These are phyloP conservation scores for Endocalyx cinctus DNA, from an alignment of 2,329 filamentous ascomycete genomes.

Conservation along the genomic window DNA sequence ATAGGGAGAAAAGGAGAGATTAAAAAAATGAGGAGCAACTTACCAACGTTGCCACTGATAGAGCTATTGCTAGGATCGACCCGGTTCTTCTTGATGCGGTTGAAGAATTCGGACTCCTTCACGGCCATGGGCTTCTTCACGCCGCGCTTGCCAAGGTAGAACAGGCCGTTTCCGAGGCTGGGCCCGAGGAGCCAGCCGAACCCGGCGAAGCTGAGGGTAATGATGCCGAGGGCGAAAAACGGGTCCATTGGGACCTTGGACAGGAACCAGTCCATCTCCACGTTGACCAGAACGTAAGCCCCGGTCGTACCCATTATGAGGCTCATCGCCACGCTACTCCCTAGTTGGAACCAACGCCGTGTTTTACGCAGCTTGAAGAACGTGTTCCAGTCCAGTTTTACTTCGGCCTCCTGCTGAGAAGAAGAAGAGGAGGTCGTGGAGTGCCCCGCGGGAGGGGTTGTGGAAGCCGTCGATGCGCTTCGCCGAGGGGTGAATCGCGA, in stretches of 20 bases:
- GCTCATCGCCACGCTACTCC: conserved; percentile 66
- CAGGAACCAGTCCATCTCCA: conserved; percentile 68
- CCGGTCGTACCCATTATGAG: conserved; percentile 58
- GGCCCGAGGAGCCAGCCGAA: conserved; percentile 87
- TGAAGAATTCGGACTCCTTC: conserved; percentile 94
- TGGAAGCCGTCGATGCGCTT: conserved; percentile 16
- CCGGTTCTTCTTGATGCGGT: conserved; percentile 83
- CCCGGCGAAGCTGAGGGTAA: conserved; percentile 71
- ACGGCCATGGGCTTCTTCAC: conserved; percentile 67
- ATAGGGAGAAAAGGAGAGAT: too few relatives aligned
- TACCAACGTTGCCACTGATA: conserved; percentile 72
- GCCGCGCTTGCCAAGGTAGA: conserved; percentile 69
- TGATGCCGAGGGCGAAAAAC: conserved; percentile 76
- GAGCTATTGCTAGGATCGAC: conserved; percentile 88
- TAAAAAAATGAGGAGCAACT: conserved; percentile 13
- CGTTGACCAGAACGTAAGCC: conserved; percentile 61
- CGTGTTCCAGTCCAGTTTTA: conserved; percentile 75
- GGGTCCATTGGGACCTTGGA: conserved; percentile 79
- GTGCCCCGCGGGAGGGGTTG: conserved; percentile 12
- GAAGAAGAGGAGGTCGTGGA: conserved; percentile 20
- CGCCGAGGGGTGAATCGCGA: conserved; percentile 21
- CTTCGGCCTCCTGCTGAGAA: conserved; percentile 20
- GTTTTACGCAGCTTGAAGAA: conserved; percentile 89
- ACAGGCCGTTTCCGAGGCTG: conserved; percentile 72
- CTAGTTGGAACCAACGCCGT: conserved; percentile 77